A percentile compares a stretch with the other conserved stretches of the same genome.
These are phyloP conservation scores for Galium porrigens DNA, from an alignment of 305 asterid genomes.

Conservation along the genomic window DNA sequence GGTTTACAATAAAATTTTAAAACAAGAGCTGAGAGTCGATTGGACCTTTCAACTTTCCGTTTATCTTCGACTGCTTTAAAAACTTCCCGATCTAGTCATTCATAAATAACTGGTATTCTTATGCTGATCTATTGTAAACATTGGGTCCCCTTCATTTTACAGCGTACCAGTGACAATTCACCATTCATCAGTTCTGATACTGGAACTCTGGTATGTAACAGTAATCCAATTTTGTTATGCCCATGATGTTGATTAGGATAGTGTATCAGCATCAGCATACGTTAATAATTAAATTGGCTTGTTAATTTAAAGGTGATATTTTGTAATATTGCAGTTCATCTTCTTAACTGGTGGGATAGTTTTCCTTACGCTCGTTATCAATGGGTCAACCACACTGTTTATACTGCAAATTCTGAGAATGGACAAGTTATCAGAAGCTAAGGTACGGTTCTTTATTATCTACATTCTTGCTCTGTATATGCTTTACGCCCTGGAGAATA, in stretches of 20 bases:
- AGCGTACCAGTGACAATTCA: conserved; percentile 63
- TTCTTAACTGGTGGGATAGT: conserved; percentile 95
- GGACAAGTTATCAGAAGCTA: conserved; percentile 67
- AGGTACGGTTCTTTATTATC: conserved; percentile 33
- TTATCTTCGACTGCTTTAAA: too few species aligned
- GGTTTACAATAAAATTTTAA: too few species aligned
- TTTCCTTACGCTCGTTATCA: conserved; percentile 78
- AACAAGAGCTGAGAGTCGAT: too few species aligned
- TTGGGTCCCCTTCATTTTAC: conserved; percentile 28
- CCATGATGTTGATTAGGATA: not conserved
- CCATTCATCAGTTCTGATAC: conserved; percentile 58
- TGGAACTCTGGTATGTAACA: conserved; percentile 53
- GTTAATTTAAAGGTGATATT: conserved; percentile 1
- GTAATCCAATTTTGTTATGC: too few species aligned
- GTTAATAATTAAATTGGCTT: not conserved
- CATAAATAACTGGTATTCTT: not conserved
- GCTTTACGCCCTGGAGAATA: too few species aligned
- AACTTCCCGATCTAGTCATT: too few species aligned
- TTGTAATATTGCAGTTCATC: conserved; percentile 62
- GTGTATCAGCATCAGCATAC: not conserved
- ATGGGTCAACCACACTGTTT: conserved; percentile 93
- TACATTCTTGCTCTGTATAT: not conserved
- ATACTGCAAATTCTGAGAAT: conserved; percentile 46
- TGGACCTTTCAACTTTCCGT: too few species aligned
- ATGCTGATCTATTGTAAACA: conserved; percentile 14